Evolutionary conservation across 768 basidiomycete genomes (phyloP), one percentile per base, ranked within the genome.

Genomic region (Strobilomyces dryophilus): DNA sequence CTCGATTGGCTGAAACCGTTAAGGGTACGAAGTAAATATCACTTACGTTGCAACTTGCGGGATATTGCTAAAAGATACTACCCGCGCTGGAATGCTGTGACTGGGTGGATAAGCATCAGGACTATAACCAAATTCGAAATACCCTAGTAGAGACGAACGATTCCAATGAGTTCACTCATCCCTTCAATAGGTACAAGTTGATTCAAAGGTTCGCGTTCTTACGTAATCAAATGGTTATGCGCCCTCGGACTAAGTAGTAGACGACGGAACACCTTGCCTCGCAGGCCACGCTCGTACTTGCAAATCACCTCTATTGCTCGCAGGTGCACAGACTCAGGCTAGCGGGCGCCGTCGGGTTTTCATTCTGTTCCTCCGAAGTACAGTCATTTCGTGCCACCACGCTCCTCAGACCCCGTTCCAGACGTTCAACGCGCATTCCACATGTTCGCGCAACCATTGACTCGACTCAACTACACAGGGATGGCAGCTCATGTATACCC

Each of bases 341-440:
- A n/a, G n/a, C n/a, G n/a, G n/a, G 52, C 54, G 55, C 55, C 47
- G 55, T 47, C 57, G 37, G 52, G 24, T 45, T 49, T 45, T 45
- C 45, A 18, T 52, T 53, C 54, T 49, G 39, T 24, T 51, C 49
- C 54, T 49, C 52, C 34, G 62, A 54, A 53, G 54, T 60, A 55
- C 51, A 52, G 42, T 32, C 53, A 57, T 55, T 53, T 58, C 57
- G 49, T 55, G 40, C 51, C 52, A 41, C 57, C 62, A 69, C 52
- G 56, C 49, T 54, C 59, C 50, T 60, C 55, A 59, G 56, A 62
- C 65, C 67, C 62, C 61, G 56, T 54, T 66, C 55, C 52, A 50
- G 59, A 55, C 49, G 59, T 61, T 57, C 67, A 67, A 69, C 51
- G 69, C 67, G 60, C 59, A 61, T 45, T 60, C 67, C 67, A 67